Evolutionary conservation across 208 protist species (phyloP).

Genomic region (Leishmania aethiopica): DNA sequence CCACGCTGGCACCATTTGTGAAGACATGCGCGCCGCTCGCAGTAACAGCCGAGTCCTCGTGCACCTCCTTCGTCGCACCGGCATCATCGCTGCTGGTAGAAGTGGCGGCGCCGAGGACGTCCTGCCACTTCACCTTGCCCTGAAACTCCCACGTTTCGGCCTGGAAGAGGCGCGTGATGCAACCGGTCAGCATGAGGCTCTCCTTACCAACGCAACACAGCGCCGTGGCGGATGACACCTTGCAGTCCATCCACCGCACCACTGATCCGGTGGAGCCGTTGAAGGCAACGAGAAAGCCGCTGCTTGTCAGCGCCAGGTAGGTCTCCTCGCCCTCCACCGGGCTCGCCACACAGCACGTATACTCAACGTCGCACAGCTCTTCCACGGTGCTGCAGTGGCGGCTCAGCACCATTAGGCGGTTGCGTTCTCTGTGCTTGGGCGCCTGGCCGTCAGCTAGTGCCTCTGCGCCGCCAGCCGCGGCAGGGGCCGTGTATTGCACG

Average conservation of each 20-base stretch:
- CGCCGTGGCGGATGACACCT: slow-evolving; percentile 53
- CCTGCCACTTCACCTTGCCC: slow-evolving; percentile 59
- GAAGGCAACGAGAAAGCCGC: slow-evolving; percentile 71
- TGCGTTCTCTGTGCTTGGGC: slow-evolving; percentile 12
- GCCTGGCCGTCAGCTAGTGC: not conserved
- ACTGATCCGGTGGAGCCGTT: slow-evolving; percentile 58
- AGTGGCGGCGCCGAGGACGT: not conserved
- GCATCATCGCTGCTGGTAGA: slow-evolving; percentile 2
- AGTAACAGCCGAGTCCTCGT: not conserved
- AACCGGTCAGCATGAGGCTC: slow-evolving; percentile 62
- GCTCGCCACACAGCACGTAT: slow-evolving; percentile 42
- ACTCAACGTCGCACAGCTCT: slow-evolving; percentile 60
- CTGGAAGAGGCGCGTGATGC: slow-evolving; percentile 68
- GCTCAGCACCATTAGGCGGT: slow-evolving; percentile 51
- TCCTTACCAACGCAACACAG: slow-evolving; percentile 27
- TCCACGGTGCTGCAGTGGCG: slow-evolving; percentile 61
- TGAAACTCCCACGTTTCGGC: slow-evolving; percentile 70
- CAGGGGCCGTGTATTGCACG: slow-evolving; percentile 21
- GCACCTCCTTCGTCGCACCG: slow-evolving; percentile 18
- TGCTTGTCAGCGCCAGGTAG: slow-evolving; percentile 59
- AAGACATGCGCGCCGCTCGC: slow-evolving; percentile 11
- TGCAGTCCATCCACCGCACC: slow-evolving; percentile 90
- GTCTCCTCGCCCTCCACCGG: slow-evolving; percentile 26
- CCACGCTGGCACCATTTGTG: slow-evolving; percentile 13
- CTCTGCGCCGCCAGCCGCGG: too few relatives aligned